Conservation (phyloP, 2,329 filamentous ascomycete species). For the Fusarium sp. region DNA sequence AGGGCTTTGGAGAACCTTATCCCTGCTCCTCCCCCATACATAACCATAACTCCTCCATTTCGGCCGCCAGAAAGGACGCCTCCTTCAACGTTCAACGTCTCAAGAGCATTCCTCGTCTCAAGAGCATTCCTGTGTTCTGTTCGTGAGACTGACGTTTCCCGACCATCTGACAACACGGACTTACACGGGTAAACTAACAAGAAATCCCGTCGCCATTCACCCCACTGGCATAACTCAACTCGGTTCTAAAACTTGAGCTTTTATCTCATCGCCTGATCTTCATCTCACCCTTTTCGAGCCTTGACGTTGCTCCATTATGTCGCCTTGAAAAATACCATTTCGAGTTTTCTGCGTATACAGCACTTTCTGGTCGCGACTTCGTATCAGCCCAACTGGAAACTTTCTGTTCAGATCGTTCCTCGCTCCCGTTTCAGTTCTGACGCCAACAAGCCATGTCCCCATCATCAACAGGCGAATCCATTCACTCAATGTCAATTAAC, state of each 20-base stretch:
- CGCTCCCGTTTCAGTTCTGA: slow-evolving; percentile 40
- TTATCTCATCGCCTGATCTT: slow-evolving; percentile 34
- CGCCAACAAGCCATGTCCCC: slow-evolving; percentile 59
- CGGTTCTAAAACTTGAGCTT: slow-evolving; percentile 18
- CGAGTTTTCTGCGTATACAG: slow-evolving; percentile 17
- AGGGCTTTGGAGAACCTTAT: slow-evolving; percentile 37
- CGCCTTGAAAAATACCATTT: slow-evolving; percentile 33
- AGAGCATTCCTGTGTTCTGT: slow-evolving; percentile 16
- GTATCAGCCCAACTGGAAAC: slow-evolving; percentile 4
- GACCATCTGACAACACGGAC: slow-evolving; percentile 1
- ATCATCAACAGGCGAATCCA: slow-evolving; percentile 67
- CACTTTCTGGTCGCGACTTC: slow-evolving; percentile 2
- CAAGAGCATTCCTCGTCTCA: slow-evolving; percentile 15
- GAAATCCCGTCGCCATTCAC: background rate
- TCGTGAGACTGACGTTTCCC: slow-evolving; percentile 20
- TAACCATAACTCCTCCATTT: slow-evolving; percentile 47
- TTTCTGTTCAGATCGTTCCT: slow-evolving; percentile 17
- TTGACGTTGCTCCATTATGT: slow-evolving; percentile 38
- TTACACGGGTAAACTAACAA: background rate
- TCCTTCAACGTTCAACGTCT: slow-evolving; percentile 35
- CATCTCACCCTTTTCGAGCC: slow-evolving; percentile 24
- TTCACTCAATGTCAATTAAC: slow-evolving; percentile 57
- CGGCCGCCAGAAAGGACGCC: slow-evolving; percentile 24
- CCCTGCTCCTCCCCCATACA: slow-evolving; percentile 44
- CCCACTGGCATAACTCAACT: slow-evolving; percentile 2